These are phyloP conservation scores for Clitoria ternatea DNA, from an alignment of 306 rosid genomes.

Conservation along the genomic window DNA sequence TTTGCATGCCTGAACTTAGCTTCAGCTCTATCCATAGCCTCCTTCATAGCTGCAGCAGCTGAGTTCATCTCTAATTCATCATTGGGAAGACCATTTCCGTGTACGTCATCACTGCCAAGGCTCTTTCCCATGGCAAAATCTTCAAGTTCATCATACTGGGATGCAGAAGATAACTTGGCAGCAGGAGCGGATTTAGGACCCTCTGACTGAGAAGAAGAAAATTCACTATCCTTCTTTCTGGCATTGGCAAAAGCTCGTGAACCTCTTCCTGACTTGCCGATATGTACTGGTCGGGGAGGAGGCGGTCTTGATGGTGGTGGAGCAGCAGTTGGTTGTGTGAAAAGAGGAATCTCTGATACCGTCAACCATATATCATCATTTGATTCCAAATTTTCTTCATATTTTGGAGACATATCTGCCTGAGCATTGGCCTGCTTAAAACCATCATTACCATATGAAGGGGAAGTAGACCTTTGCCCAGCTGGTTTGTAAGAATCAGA, in stretches of 20 bases:
- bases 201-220: constrained; percentile 46
- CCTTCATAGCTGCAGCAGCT: constrained; percentile 94
- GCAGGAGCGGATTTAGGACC: constrained; percentile 50
- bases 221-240: constrained; percentile 55
- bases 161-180: constrained; percentile 41
- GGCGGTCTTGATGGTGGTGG: constrained; percentile 99
- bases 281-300: constrained; percentile 88
- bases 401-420: constrained; percentile 49
- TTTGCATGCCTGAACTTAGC: constrained; percentile 85
- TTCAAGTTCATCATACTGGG: constrained; percentile 59
- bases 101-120: constrained; percentile 42
- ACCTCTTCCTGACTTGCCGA: constrained; percentile 45
- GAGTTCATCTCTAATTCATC: constrained; percentile 89
- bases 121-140: constrained; percentile 61
- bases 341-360: constrained; percentile 91
- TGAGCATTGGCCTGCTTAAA: constrained; percentile 38
- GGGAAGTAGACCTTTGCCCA: constrained; percentile 56
- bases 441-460: constrained; percentile 45
- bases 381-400: constrained; percentile 56
- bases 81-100: constrained; percentile 45
- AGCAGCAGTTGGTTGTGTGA: constrained; percentile 86
- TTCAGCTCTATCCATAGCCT: constrained; percentile 96
- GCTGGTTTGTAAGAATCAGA: constrained; percentile 45
- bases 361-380: constrained; percentile 74
- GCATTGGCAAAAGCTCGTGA: constrained; percentile 40